Evolutionary conservation across 768 basidiomycete species (phyloP), one percentile per base, ranked within the genome.

Genomic region (Steccherinum ochraceum): DNA sequence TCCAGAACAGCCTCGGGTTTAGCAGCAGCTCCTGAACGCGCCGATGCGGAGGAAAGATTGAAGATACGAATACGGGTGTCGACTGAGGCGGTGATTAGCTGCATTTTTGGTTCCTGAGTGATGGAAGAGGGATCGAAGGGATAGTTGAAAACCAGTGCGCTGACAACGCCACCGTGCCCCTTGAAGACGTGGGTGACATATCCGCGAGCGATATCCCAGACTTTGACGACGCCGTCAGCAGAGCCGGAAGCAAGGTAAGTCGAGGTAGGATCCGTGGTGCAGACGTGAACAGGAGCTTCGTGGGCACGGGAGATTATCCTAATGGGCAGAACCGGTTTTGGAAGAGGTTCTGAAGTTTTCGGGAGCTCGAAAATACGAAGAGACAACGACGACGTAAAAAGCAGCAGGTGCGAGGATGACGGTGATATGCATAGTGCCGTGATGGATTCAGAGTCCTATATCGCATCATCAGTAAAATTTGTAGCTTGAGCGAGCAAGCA

Each of bases 151-250:
- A 78, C 72, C 53, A 98, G 71, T 13, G 95, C 93, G 57, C 88
- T 90, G 64, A 99, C 86, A 53, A 96, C 90, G n/a, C 96, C 96
- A 3, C 94, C 96, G 63, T 98, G 96, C 2, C 94, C 95, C 61
- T 88, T 89, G 76, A 95, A 93, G 12, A 93, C 77, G 66, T 99
- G 96, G 0, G 96, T 99, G 25, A 89, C 81, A 64, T 85, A 93
- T 26, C 93, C 94, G 21, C 84, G 84, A 3, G 75, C 68, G 43
- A 93, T 83, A 64, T 96, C 86, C 93, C 93, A 98, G 10, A 99
- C 91, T 72, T 97, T 98, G 42, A 97, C 96, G 25, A 90, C 78
- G 20, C 96, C 95, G 57, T 99, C 96, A 5, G 95, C 92, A 11
- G 95, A 89, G 1, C 96, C 96, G 16, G 94, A 95, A 5, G 96